These are phyloP conservation scores for Mortierella sp. DNA, from an alignment of 371 early-diverging fungal species.

Conservation along the genomic window DNA sequence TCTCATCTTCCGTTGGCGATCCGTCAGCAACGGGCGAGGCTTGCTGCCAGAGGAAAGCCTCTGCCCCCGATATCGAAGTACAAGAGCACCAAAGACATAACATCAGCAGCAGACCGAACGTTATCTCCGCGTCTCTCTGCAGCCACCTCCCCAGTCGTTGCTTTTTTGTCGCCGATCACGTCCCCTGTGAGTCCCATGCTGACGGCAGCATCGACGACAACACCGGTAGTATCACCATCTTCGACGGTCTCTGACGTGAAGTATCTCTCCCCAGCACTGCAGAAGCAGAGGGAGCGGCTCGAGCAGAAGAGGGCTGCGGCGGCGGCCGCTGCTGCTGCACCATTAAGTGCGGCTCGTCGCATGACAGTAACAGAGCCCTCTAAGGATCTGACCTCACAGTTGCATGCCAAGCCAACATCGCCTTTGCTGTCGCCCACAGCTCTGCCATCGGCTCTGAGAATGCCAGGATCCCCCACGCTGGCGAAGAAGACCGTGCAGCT, in stretches of 20 bases:
- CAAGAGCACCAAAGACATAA: constrained; percentile 26
- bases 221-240: background rate
- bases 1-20: constrained; percentile 48
- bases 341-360: constrained; percentile 15
- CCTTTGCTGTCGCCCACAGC: constrained; percentile 8
- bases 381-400: background rate
- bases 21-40: constrained; percentile 49
- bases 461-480: constrained; percentile 11
- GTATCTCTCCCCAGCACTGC: constrained; percentile 41
- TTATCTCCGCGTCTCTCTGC: constrained; percentile 21
- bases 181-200: constrained; percentile 11
- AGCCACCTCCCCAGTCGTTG: constrained; percentile 14
- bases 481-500: constrained; percentile 5
- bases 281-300: constrained; percentile 40
- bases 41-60: constrained; percentile 47
- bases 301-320: constrained; percentile 45
- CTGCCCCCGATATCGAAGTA: constrained; percentile 49
- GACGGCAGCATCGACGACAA: background rate
- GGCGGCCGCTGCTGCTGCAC: constrained; percentile 19
- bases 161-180: constrained; percentile 12
- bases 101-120: background rate
- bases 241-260: constrained; percentile 16
- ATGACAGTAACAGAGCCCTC: constrained; percentile 16
- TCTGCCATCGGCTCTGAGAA: constrained; percentile 11
- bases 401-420: constrained; percentile 9